phyloP scores from a whole-genome alignment of 768 basidiomycete genomes.

The Coprinopsis sp. region DNA sequence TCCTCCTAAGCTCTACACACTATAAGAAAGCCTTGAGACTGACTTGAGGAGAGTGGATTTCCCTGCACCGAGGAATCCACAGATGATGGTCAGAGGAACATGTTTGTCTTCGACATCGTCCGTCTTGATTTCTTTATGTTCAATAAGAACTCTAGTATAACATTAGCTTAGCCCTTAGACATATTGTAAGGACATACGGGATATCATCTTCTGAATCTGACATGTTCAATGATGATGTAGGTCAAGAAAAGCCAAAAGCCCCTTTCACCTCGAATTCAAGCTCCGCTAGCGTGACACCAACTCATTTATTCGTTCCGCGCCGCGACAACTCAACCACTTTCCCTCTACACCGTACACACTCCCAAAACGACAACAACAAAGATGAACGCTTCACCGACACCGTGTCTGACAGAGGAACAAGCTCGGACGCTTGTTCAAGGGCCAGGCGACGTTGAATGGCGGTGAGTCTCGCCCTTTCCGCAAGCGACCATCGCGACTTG shows the following conservation, averaged over 20 bases:
- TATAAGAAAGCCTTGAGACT: slow-evolving; percentile 16
- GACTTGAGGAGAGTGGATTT: slow-evolving; percentile 90
- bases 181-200: slow-evolving; percentile 38
- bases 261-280: background rate
- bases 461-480: slow-evolving; percentile 37
- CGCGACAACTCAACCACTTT: slow-evolving; percentile 1
- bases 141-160: slow-evolving; percentile 13
- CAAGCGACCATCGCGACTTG: background rate
- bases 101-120: background rate
- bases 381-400: slow-evolving; percentile 4
- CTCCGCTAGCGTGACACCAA: slow-evolving; percentile 4
- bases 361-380: background rate
- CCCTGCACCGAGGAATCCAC: slow-evolving; percentile 91
- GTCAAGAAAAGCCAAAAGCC: background rate
- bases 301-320: slow-evolving; percentile 8
- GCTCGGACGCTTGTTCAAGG: slow-evolving; percentile 67
- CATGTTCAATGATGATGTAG: slow-evolving; percentile 7
- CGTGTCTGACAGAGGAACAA: slow-evolving; percentile 33
- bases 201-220: slow-evolving; percentile 56
- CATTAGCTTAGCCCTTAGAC: background rate
- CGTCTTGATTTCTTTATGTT: slow-evolving; percentile 9
- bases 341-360: background rate
- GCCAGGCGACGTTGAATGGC: slow-evolving; percentile 81
- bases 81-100: slow-evolving; percentile 91
- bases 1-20: background rate